phyloP scores from a whole-genome alignment of 306 rosid species.

The Vigna angularis region DNA sequence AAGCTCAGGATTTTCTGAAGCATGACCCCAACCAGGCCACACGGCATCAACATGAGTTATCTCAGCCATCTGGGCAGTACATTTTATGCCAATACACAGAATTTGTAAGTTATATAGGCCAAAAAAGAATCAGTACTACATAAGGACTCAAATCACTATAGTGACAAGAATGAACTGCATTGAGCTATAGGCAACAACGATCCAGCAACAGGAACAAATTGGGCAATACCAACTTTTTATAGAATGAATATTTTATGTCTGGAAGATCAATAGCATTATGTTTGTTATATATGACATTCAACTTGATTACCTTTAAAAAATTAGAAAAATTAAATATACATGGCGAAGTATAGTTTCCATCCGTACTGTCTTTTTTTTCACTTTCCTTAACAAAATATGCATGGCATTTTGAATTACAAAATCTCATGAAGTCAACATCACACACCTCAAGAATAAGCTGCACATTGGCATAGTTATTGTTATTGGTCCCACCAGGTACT shows the following conservation, averaged over 20 bases:
- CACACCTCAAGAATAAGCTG: slow-evolving; percentile 96
- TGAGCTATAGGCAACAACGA: slow-evolving; percentile 39
- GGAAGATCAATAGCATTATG: neutral
- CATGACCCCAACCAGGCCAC: slow-evolving; percentile 99
- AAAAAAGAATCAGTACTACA: slow-evolving; percentile 29
- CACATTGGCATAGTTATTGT: slow-evolving; percentile 98
- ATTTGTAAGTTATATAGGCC: slow-evolving; percentile 16
- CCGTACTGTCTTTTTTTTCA: neutral
- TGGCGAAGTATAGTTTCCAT: neutral
- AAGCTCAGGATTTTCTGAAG: slow-evolving; percentile 97
- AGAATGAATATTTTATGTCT: slow-evolving; percentile 30
- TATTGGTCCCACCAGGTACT: slow-evolving; percentile 99
- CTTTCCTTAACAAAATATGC: slow-evolving; percentile 27
- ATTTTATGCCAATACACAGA: slow-evolving; percentile 36
- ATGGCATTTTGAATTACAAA: slow-evolving; percentile 27
- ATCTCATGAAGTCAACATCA: slow-evolving; percentile 38
- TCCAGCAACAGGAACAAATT: slow-evolving; percentile 27
- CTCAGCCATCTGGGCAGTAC: slow-evolving; percentile 82
- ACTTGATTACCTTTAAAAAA: slow-evolving; percentile 6
- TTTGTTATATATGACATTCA: slow-evolving; percentile 2
- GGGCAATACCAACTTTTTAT: slow-evolving; percentile 8
- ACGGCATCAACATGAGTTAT: slow-evolving; percentile 97
- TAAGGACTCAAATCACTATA: slow-evolving; percentile 29
- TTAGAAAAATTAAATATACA: slow-evolving; percentile 16
- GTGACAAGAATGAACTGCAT: slow-evolving; percentile 18